phyloP scores from a whole-genome alignment of 176 grass and related monocot genomes.

The Alopecurus myosuroides region DNA sequence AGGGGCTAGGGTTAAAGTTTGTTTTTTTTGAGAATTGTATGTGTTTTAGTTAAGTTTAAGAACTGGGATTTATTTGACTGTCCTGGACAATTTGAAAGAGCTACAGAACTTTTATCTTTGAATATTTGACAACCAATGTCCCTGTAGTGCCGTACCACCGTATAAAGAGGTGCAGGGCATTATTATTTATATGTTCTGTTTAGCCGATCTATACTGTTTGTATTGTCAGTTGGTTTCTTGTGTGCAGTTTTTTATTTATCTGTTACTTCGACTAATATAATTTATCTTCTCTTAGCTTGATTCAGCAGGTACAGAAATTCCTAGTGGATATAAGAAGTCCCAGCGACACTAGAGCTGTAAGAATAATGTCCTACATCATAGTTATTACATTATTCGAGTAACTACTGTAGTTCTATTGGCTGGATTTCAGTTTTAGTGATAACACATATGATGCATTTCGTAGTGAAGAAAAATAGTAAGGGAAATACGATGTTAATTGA shows the following conservation, averaged over 20 bases:
- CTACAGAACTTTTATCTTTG: not conserved
- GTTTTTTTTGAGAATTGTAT: not conserved
- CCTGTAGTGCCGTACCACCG: not conserved
- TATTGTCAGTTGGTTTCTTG: constrained; percentile 9
- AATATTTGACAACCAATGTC: not conserved
- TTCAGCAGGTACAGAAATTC: constrained; percentile 83
- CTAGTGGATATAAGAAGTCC: constrained; percentile 43
- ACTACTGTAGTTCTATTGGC: not conserved
- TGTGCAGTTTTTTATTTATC: not conserved
- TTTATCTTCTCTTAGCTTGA: constrained; percentile 66
- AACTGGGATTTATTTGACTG: not conserved
- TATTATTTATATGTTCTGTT: not conserved
- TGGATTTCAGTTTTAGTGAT: not conserved
- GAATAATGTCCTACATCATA: not conserved
- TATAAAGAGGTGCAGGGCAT: not conserved
- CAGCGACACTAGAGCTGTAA: constrained; percentile 69
- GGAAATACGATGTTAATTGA: not conserved
- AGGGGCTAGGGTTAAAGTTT: not conserved
- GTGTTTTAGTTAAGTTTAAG: not conserved
- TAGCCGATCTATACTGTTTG: constrained; percentile 15
- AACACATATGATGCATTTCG: not conserved
- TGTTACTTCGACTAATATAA: constrained; percentile 8
- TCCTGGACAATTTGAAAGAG: not conserved
- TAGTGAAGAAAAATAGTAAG: not conserved
- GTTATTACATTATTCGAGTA: not conserved